A percentile compares a stretch with the other conserved stretches of the same genome.
These are phyloP conservation scores for Diaporthe longicolla DNA, from an alignment of 2,329 filamentous ascomycete species.

Conservation along the genomic window DNA sequence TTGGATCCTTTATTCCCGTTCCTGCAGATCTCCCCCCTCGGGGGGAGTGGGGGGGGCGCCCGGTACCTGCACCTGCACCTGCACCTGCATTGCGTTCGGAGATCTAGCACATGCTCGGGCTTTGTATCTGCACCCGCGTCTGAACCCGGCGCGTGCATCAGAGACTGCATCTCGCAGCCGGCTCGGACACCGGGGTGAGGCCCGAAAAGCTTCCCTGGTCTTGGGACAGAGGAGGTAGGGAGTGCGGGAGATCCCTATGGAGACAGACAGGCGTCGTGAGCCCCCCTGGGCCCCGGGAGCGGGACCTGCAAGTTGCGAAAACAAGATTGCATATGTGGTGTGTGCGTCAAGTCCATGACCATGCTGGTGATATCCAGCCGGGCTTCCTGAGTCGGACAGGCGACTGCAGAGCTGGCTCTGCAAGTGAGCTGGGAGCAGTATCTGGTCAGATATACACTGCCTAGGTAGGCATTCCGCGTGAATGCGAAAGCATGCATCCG, in stretches of 20 bases:
- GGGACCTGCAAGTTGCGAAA: conserved; percentile 20
- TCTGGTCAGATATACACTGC: neutral
- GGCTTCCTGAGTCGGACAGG: conserved; percentile 16
- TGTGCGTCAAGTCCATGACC: conserved; percentile 19
- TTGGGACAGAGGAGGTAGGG: neutral
- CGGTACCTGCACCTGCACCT: conserved; percentile 22
- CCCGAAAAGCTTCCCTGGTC: conserved; percentile 6
- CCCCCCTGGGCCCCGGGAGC: conserved; percentile 15
- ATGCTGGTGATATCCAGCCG: conserved; percentile 16
- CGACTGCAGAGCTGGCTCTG: neutral
- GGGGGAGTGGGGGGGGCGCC: neutral
- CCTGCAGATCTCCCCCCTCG: conserved; percentile 6
- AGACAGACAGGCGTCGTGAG: neutral
- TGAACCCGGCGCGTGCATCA: conserved; percentile 1
- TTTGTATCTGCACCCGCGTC: conserved; percentile 17
- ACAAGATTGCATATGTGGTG: conserved; percentile 26
- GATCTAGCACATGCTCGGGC: conserved; percentile 7
- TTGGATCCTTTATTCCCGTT: conserved; percentile 33
- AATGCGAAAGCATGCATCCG: conserved; percentile 21
- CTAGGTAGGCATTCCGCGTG: neutral
- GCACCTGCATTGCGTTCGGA: neutral
- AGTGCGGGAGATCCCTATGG: neutral
- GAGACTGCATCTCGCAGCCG: conserved; percentile 1
- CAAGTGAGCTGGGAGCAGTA: neutral
- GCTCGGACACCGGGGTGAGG: conserved; percentile 8